Evolutionary conservation across 768 basidiomycete genomes (phyloP), one percentile per base, ranked within the genome.

Genomic region (Naganishia kalamii): DNA sequence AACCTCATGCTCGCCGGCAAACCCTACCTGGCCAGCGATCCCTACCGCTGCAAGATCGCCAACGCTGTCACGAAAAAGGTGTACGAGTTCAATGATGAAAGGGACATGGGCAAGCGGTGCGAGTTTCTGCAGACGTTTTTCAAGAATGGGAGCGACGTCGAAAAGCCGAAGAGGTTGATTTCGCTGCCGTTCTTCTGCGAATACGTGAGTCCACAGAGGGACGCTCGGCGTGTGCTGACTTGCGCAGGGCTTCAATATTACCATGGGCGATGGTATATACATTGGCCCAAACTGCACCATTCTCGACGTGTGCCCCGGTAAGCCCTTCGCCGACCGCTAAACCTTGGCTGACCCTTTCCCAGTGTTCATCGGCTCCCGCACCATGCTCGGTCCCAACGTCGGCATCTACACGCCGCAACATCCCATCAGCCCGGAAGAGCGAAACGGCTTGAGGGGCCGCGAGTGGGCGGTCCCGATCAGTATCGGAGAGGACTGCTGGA

Each of bases 401-500:
- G 67, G 70, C 41, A 51, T 78, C 48, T 73, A 62, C 62, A 75
- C 72, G 15, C 73, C 70, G 13, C 52, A 40, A n/a, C 77, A 72
- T 50, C 75, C 73, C 4, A 48, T 71, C 32, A 63, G 67, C 1
- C 76, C 76, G 6, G 75, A 77, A 66, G 69, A 63, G 25, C 70
- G 78, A 6, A 72, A 72, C 49, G 76, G 78, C 10, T 65, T 69
- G 3, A 47, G 69, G 19, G 77, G 76, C 1, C 70, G 69, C 37
- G 79, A 80, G 67, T 70, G 66, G 62, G 74, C 76, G 19, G 70
- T 69, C 32, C 70, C 75, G 15, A 74, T 80, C 47, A 54, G 30
- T 12, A 76, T 80, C 23, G 79, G 75, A 5, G 67, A 75, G 15
- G 79, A 80, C 64, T 76, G 74, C 66, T 80, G 80, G 80, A 70